Conservation (phyloP, 164 flowering plant genomes). For the Tetrastigma voinierianum region DNA sequence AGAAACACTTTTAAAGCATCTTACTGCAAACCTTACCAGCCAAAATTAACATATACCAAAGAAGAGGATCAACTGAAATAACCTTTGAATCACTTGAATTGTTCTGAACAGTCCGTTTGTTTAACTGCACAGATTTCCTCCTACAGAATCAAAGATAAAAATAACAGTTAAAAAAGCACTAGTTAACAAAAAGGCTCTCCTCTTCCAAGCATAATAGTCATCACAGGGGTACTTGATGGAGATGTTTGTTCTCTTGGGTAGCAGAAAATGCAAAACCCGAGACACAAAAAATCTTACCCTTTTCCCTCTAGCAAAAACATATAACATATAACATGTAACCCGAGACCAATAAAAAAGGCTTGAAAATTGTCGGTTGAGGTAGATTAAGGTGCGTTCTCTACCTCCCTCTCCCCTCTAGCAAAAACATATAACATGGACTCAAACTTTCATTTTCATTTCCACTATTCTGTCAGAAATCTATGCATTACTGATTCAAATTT, state of each 20-base stretch:
- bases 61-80: not conserved
- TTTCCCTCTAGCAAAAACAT: too few species aligned
- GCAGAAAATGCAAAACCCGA: too few species aligned
- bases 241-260: too few species aligned
- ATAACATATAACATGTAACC: too few species aligned
- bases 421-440: not conserved
- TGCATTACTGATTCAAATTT: not conserved
- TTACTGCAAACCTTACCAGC: not conserved
- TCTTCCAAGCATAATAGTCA: too few species aligned
- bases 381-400: not conserved
- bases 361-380: not conserved
- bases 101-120: conserved; percentile 9
- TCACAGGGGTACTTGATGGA: too few species aligned
- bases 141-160: conserved; percentile 3
- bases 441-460: not conserved
- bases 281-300: too few species aligned
- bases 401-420: not conserved
- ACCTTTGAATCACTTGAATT: conserved; percentile 28
- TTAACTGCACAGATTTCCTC: conserved; percentile 25
- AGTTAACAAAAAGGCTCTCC: not conserved
- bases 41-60: not conserved
- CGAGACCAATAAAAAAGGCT: too few species aligned
- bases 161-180: not conserved
- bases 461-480: not conserved
- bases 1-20: not conserved